Evolutionary conservation across 2,329 filamentous ascomycete genomes (phyloP).

Genomic region (Pestalotiopsis sp.): DNA sequence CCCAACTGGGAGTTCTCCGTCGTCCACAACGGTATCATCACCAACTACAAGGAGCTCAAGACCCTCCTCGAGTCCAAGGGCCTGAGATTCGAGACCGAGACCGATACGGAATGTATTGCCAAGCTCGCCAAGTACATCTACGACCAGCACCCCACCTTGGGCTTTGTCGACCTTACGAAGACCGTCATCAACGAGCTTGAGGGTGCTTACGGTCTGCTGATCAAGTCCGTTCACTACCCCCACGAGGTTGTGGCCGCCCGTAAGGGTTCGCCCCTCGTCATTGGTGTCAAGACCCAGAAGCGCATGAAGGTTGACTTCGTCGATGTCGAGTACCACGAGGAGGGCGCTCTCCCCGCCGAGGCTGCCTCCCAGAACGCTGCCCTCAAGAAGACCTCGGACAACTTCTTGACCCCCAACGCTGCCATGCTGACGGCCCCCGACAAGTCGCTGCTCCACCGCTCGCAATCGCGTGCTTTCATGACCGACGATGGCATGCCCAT

Average conservation of each 20-base stretch:
- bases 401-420: slow-evolving; percentile 65
- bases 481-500: slow-evolving; percentile 98
- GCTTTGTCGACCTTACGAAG: slow-evolving; percentile 96
- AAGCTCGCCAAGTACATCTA: slow-evolving; percentile 99
- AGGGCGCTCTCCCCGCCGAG: slow-evolving; percentile 85
- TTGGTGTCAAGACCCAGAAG: slow-evolving; percentile 94
- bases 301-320: slow-evolving; percentile 99
- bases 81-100: slow-evolving; percentile 98
- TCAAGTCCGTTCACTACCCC: slow-evolving; percentile 98
- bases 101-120: slow-evolving; percentile 98
- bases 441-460: slow-evolving; percentile 97
- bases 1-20: slow-evolving; percentile 94
- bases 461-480: slow-evolving; percentile 97
- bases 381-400: slow-evolving; percentile 81
- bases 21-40: slow-evolving; percentile 99
- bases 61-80: slow-evolving; percentile 90
- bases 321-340: slow-evolving; percentile 95
- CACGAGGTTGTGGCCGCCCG: slow-evolving; percentile 97
- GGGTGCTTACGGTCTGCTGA: slow-evolving; percentile 93
- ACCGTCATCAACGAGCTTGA: slow-evolving; percentile 98
- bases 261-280: slow-evolving; percentile 96
- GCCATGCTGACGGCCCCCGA: slow-evolving; percentile 85
- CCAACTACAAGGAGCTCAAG: slow-evolving; percentile 99
- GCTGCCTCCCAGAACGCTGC: slow-evolving; percentile 94
- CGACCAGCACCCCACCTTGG: slow-evolving; percentile 90